Evolutionary conservation across 495 filamentous ascomycete species (phyloP).

Genomic region (Trichocladium antarcticum): DNA sequence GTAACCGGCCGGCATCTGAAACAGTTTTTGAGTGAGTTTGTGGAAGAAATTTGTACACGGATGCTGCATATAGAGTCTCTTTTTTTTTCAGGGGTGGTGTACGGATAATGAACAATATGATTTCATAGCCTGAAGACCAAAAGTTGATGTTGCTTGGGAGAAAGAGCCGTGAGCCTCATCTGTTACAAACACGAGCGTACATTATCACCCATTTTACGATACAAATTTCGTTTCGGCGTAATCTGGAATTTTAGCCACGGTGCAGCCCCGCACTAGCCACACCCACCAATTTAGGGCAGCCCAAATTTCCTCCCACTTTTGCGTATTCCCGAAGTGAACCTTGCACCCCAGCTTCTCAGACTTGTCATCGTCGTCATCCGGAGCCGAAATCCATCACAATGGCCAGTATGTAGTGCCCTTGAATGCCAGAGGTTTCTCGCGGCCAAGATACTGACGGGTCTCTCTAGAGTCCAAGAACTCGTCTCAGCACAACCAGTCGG

Average conservation of each 20-base stretch:
- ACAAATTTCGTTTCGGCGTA: not conserved
- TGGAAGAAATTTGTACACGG: constrained; percentile 3
- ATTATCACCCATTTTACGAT: no score
- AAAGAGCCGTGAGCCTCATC: no score
- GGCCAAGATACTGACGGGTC: constrained; percentile 13
- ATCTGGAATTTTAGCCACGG: constrained; percentile 12
- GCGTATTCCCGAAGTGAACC: constrained; percentile 16
- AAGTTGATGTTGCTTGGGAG: no score
- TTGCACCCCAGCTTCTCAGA: constrained; percentile 17
- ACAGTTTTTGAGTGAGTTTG: not conserved
- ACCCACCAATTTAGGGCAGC: constrained; percentile 22
- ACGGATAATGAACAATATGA: not conserved
- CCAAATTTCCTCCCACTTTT: constrained; percentile 24
- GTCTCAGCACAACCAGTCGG: constrained; percentile 92
- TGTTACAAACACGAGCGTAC: no score
- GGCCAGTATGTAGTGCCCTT: constrained; percentile 35
- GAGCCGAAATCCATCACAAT: constrained; percentile 36
- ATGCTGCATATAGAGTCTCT: constrained; percentile 8
- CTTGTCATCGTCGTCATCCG: constrained; percentile 19
- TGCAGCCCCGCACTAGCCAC: constrained; percentile 18
- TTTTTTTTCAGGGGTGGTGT: not conserved
- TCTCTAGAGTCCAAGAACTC: constrained; percentile 91
- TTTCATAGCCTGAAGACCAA: no score
- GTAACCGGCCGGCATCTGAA: not conserved
- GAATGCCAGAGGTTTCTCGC: not conserved